Conservation (phyloP, 768 basidiomycete species). For the Pleurotus sapidus region DNA sequence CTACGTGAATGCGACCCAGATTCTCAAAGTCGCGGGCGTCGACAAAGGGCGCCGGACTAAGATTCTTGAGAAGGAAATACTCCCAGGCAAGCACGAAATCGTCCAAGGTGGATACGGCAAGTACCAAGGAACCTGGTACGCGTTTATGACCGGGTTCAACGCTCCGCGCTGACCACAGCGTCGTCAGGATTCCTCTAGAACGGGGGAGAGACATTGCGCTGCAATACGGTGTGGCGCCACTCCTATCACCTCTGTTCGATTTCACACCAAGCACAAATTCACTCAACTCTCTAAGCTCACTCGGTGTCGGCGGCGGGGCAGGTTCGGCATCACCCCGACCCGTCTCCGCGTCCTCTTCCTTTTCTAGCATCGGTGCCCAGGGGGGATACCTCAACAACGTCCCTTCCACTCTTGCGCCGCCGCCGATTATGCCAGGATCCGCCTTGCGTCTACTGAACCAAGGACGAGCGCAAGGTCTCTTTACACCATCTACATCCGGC, state of each 20-base stretch:
- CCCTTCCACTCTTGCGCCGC: slow-evolving; percentile 65
- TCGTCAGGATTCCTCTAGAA: slow-evolving; percentile 88
- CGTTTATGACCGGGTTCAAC: slow-evolving; percentile 10
- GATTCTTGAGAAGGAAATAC: slow-evolving; percentile 95
- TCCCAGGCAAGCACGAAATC: slow-evolving; percentile 94
- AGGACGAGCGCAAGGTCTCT: slow-evolving; percentile 82
- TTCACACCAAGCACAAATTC: slow-evolving; percentile 79
- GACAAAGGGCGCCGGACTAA: slow-evolving; percentile 96
- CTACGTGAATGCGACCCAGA: slow-evolving; percentile 98
- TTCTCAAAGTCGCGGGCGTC: slow-evolving; percentile 97
- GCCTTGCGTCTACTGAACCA: slow-evolving; percentile 82
- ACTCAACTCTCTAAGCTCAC: slow-evolving; percentile 63
- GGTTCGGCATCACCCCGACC: slow-evolving; percentile 58
- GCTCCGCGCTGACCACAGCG: background rate
- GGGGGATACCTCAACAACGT: slow-evolving; percentile 41
- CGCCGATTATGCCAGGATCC: slow-evolving; percentile 85
- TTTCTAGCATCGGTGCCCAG: slow-evolving; percentile 48
- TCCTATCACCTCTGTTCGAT: slow-evolving; percentile 90
- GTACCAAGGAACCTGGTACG: slow-evolving; percentile 98
- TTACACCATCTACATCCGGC: slow-evolving; percentile 79
- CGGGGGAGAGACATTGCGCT: slow-evolving; percentile 89
- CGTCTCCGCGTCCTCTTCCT: slow-evolving; percentile 67
- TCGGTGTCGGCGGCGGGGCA: slow-evolving; percentile 50
- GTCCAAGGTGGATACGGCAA: slow-evolving; percentile 99
- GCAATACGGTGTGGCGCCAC: slow-evolving; percentile 87